Percentiles rank a stretch among this genome's conserved stretches.
phyloP scores from a whole-genome alignment of 2,329 filamentous ascomycete species.

The Pestalotiopsis fici region DNA sequence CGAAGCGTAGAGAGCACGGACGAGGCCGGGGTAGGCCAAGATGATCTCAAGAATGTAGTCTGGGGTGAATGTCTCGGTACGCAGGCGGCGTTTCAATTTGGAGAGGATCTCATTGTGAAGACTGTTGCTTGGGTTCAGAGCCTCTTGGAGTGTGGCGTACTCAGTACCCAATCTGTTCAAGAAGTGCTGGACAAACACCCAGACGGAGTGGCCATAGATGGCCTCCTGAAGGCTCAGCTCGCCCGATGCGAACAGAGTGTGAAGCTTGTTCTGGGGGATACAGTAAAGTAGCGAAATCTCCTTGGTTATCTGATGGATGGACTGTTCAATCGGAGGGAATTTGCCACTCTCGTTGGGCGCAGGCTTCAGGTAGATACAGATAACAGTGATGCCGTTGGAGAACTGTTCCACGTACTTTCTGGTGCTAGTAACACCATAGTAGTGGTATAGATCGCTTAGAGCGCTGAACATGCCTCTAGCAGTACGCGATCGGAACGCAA shows the following conservation, averaged over 20 bases:
- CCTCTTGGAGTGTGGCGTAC: conserved; percentile 81
- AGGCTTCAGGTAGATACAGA: conserved; percentile 90
- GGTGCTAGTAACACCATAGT: conserved; percentile 95
- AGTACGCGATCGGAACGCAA: conserved; percentile 92
- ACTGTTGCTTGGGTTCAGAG: conserved; percentile 80
- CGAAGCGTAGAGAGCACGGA: conserved; percentile 84
- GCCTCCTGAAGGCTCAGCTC: conserved; percentile 92
- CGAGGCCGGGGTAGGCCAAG: conserved; percentile 81
- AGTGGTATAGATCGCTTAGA: conserved; percentile 94
- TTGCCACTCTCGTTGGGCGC: conserved; percentile 58
- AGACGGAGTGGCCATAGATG: conserved; percentile 95
- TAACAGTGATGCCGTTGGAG: conserved; percentile 96
- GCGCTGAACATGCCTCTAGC: conserved; percentile 94
- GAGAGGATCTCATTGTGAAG: conserved; percentile 83
- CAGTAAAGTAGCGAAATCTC: conserved; percentile 97
- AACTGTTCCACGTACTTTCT: conserved; percentile 99
- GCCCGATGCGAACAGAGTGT: conserved; percentile 82
- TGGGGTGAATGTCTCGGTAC: conserved; percentile 95
- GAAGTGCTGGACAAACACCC: conserved; percentile 98
- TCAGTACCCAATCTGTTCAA: conserved; percentile 91
- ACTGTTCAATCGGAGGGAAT: conserved; percentile 82
- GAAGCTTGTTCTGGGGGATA: conserved; percentile 95
- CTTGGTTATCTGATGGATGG: conserved; percentile 98
- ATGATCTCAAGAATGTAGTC: conserved; percentile 99
- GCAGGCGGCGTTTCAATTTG: conserved; percentile 92